Percentiles rank a stretch among this genome's conserved stretches.
Evolutionary conservation across 2,329 filamentous ascomycete genomes (phyloP).

Genomic region (Ascochyta pisi): DNA sequence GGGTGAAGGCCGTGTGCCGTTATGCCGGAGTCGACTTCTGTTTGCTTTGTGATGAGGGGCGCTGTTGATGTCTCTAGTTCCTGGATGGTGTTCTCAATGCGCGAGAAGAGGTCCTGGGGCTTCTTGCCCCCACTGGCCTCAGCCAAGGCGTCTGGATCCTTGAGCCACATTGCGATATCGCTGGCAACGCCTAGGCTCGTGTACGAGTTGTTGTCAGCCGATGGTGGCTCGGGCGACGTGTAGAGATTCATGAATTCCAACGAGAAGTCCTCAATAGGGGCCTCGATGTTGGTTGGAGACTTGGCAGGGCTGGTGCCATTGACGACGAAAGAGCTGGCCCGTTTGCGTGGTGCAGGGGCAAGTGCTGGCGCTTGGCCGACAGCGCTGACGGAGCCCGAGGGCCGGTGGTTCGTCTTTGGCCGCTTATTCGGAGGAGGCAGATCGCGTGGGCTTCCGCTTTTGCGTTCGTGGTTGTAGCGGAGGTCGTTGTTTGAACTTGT

Average conservation of each 20-base stretch:
- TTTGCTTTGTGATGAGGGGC: slow-evolving; percentile 60
- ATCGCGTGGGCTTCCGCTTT: slow-evolving; percentile 60
- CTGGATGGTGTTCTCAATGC: slow-evolving; percentile 63
- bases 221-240: slow-evolving; percentile 63
- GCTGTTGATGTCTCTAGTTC: slow-evolving; percentile 58
- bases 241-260: slow-evolving; percentile 78
- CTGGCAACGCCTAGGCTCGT: slow-evolving; percentile 77
- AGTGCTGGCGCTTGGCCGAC: slow-evolving; percentile 70
- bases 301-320: slow-evolving; percentile 78
- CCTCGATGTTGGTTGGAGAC: slow-evolving; percentile 70
- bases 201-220: slow-evolving; percentile 77
- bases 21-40: slow-evolving; percentile 57
- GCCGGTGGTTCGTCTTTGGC: slow-evolving; percentile 79
- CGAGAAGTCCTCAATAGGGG: slow-evolving; percentile 74
- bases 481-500: slow-evolving; percentile 65
- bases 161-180: slow-evolving; percentile 78
- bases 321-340: slow-evolving; percentile 62
- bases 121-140: slow-evolving; percentile 69
- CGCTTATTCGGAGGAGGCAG: slow-evolving; percentile 75
- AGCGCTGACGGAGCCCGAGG: slow-evolving; percentile 78
- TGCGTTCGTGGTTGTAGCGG: slow-evolving; percentile 53
- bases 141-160: slow-evolving; percentile 72
- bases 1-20: slow-evolving; percentile 64
- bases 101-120: slow-evolving; percentile 73
- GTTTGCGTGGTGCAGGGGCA: slow-evolving; percentile 67